Percentiles rank a stretch among this genome's conserved stretches.
Evolutionary conservation across 345 rosid genomes (phyloP).

Genomic region (Acer saccharum): DNA sequence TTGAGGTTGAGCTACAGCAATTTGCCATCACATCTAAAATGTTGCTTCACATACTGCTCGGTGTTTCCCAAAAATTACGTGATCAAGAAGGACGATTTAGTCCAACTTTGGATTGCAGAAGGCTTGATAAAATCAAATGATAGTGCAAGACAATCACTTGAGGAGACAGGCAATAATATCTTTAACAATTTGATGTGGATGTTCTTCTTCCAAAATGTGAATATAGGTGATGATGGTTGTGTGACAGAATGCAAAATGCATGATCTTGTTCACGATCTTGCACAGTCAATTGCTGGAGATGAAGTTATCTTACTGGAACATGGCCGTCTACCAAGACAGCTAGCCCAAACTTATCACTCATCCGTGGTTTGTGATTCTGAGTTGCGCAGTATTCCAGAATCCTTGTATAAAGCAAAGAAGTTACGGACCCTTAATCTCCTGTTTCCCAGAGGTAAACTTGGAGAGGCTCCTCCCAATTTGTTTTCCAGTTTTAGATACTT

Average conservation of each 20-base stretch:
- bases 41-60: slow-evolving; percentile 29
- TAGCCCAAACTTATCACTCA: slow-evolving; percentile 14
- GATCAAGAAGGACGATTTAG: slow-evolving; percentile 18
- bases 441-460: slow-evolving; percentile 22
- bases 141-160: neutral
- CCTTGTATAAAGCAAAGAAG: slow-evolving; percentile 23
- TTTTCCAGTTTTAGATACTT: slow-evolving; percentile 29
- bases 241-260: slow-evolving; percentile 24
- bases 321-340: neutral
- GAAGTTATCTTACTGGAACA: slow-evolving; percentile 18
- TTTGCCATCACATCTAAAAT: slow-evolving; percentile 30
- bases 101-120: slow-evolving; percentile 31
- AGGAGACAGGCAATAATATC: slow-evolving; percentile 20
- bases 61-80: slow-evolving; percentile 27
- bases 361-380: slow-evolving; percentile 8
- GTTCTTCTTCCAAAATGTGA: slow-evolving; percentile 28
- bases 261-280: slow-evolving; percentile 40
- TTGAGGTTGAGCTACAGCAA: slow-evolving; percentile 27
- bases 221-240: neutral
- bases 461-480: slow-evolving; percentile 14
- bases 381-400: slow-evolving; percentile 16
- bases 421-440: slow-evolving; percentile 29
- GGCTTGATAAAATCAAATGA: slow-evolving; percentile 26
- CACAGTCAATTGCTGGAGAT: slow-evolving; percentile 8
- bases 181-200: slow-evolving; percentile 22